Conservation (phyloP, 176 grass and related monocot species). For the Oryza officinalis region DNA sequence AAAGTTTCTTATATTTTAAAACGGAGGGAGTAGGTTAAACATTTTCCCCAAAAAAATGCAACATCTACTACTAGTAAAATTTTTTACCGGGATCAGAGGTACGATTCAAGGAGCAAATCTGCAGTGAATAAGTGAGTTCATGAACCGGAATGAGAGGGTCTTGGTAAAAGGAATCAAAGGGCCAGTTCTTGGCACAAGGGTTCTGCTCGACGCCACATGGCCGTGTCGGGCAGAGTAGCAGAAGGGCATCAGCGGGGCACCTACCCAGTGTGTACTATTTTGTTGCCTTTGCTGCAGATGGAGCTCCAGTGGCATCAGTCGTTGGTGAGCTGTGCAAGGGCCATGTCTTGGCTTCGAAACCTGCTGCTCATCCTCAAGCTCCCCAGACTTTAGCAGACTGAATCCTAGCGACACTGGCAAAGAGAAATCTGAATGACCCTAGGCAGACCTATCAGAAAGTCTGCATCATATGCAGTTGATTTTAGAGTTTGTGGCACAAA, state of each 20-base stretch:
- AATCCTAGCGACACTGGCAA: slow-evolving; percentile 33
- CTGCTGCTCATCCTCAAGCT: not conserved
- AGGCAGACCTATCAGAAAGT: slow-evolving; percentile 3
- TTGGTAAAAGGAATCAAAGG: slow-evolving; percentile 45
- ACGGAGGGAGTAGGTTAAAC: too few species aligned
- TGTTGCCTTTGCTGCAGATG: slow-evolving; percentile 40
- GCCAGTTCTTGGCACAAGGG: slow-evolving; percentile 39
- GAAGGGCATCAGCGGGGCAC: slow-evolving; percentile 36
- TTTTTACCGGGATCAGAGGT: slow-evolving; percentile 9
- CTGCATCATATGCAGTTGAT: slow-evolving; percentile 1
- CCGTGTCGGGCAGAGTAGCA: slow-evolving; percentile 45
- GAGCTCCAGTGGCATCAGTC: slow-evolving; percentile 14
- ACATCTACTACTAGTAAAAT: not conserved
- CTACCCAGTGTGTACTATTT: slow-evolving; percentile 59
- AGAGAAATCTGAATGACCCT: slow-evolving; percentile 35
- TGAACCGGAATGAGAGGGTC: slow-evolving; percentile 2
- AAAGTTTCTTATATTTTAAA: too few species aligned
- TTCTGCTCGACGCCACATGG: slow-evolving; percentile 48
- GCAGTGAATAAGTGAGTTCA: not conserved
- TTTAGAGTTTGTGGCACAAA: not conserved
- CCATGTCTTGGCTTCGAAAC: slow-evolving; percentile 17
- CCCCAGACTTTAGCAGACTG: not conserved
- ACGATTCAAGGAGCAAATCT: not conserved
- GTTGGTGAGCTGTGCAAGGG: slow-evolving; percentile 3
- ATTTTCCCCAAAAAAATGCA: not conserved